Evolutionary conservation across 257 asterid genomes (phyloP), one percentile per base, ranked within the genome.

Genomic region (Przewalskia tangutica): DNA sequence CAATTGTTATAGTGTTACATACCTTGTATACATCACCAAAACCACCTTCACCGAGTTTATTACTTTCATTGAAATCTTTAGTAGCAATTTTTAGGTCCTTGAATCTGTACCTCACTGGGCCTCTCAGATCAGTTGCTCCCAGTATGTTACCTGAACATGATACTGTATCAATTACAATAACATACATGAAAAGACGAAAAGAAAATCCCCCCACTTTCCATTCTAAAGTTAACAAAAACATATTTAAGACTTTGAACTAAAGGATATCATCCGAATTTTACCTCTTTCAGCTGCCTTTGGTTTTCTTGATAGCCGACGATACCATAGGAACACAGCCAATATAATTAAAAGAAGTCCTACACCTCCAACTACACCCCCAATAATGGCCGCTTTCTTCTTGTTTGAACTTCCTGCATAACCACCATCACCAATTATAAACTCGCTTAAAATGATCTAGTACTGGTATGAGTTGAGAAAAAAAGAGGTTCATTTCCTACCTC

Each of bases 1-100:
- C 20, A 23, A 13, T 60, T 73, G 23, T 48, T 73, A 20, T 14
- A 9, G 14, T 4, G 46, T 51, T 81, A 62, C 73, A 65, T 34
- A 66, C 98, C 95, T 91, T 94, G 89, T 85, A 94, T 11, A 93
- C 97, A 80, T 83, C 93, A n/a, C 98, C 97, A 77, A 91, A 94
- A 56, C 92, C 93, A 6, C 98, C 97, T 86, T 89, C 95, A 46
- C 98, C 98, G 4, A 94, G 90, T 64, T 94, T 94, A 75, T 86
- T 87, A 78, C 90, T 94, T 82, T 90, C 91, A 11, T 90, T 90
- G 76, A 94, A 93, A 85, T 89, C 86, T 55, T 85, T 84, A 2
- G 98, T 93, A 42, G 97, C 94, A 44, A 84, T 58, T 85, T 87
- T 93, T 83, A 94, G 79, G 82, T 91, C 94, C 82, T 88, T 93